These are phyloP conservation scores for Euptelea pleiosperma DNA, from an alignment of 164 flowering plant species.

Conservation along the genomic window DNA sequence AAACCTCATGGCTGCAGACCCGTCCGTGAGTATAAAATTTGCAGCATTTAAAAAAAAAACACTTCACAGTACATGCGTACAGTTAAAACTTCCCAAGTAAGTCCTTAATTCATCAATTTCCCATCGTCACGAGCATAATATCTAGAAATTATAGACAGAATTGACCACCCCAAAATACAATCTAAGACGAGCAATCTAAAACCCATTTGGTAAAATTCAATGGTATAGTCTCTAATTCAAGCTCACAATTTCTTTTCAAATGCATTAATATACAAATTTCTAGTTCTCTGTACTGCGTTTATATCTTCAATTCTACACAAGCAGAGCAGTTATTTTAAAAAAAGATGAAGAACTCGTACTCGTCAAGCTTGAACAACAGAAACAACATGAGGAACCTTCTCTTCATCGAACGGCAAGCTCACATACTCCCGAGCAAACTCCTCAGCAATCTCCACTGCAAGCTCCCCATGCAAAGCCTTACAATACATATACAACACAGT, in stretches of 20 bases:
- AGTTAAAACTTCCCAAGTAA: too few species aligned
- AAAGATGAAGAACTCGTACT: background rate
- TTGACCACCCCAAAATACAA: too few species aligned
- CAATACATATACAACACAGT: slow-evolving; percentile 68
- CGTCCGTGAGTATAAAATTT: too few species aligned
- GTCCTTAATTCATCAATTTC: too few species aligned
- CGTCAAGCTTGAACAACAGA: slow-evolving; percentile 32
- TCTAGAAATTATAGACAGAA: too few species aligned
- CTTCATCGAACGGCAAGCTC: slow-evolving; percentile 68
- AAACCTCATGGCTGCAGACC: too few species aligned
- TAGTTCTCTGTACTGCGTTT: too few species aligned
- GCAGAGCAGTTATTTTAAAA: background rate
- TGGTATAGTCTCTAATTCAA: background rate
- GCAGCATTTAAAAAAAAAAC: too few species aligned
- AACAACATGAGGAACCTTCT: slow-evolving; percentile 62
- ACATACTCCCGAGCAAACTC: slow-evolving; percentile 70
- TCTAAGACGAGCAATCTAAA: background rate
- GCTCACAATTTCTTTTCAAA: slow-evolving; percentile 1
- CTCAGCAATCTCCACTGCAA: slow-evolving; percentile 62
- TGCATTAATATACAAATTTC: background rate
- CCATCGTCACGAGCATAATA: too few species aligned
- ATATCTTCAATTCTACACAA: background rate
- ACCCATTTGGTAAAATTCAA: background rate
- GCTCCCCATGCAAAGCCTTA: slow-evolving; percentile 68
- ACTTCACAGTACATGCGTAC: too few species aligned